Base-by-base conservation (phyloP, 306 rosid genomes). In the Rosa lucieae region DNA sequence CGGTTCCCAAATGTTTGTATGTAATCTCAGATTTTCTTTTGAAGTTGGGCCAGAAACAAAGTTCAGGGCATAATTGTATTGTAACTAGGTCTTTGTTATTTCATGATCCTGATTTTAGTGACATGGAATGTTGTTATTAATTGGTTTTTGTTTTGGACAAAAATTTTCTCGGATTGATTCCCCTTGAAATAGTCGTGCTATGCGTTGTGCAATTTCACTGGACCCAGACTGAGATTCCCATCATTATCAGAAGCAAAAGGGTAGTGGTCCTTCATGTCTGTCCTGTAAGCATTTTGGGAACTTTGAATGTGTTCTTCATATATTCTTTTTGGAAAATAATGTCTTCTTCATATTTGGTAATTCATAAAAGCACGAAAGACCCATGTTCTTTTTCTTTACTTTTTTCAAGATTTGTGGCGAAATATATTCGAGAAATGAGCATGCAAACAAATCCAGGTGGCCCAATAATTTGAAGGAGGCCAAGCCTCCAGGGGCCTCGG, bases 221-320 rank as follows among this genome's bases (percentile, higher is more conserved):
- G 81, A 53, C 81, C 81, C 76, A 37, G 78, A 23, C 5, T 40
- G 62, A 18, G 82, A 78, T 69, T 78, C 82, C 77, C 77, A 37
- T 68, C 78, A 46, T 21, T 40, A 52, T 73, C 79, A 15, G 68
- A 67, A 77, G 14, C 20, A 46, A 67, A 67, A n/a, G 42, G 9
- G 15, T 13, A 3, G 78, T 77, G 73, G 56, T 84, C 74, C 79
- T 66, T 3, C 17, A 23, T 2, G 46, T 62, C 12, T 52, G 68
- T 70, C 74, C 44, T 32, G 6, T 32, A 5, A 59, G 43, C 67
- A 52, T 43, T 78, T 62, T 75, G 78, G 67, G 59, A 59, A 20
- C 9, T 14, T 77, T 26, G n/a, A 35, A 61, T 13, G 70, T 63
- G 70, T 32, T 37, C 69, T 12, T 18, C 48, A 7, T 37, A 32